Percentiles rank a stretch among this genome's conserved stretches.
These are phyloP conservation scores for Xylaria castorea DNA, from an alignment of 495 filamentous ascomycete genomes.

Conservation along the genomic window DNA sequence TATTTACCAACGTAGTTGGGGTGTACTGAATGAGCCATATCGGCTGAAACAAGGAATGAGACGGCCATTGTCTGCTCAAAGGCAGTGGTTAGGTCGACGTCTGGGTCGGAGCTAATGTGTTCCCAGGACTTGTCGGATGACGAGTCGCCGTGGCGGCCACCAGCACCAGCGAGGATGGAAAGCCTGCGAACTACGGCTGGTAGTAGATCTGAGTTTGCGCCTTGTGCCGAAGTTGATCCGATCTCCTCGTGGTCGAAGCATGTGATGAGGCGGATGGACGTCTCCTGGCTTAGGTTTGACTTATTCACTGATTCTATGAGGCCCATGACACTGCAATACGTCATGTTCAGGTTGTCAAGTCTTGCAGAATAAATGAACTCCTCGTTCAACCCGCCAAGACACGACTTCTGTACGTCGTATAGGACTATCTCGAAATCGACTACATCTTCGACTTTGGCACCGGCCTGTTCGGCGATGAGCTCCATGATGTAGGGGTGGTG, in stretches of 20 bases:
- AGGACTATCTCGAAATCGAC: constrained; percentile 95
- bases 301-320: constrained; percentile 76
- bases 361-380: constrained; percentile 94
- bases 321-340: constrained; percentile 82
- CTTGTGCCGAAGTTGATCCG: constrained; percentile 88
- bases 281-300: constrained; percentile 70
- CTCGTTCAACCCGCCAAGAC: constrained; percentile 86
- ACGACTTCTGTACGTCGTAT: constrained; percentile 91
- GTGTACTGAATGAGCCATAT: constrained; percentile 96
- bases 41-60: constrained; percentile 95
- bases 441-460: constrained; percentile 70
- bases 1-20: constrained; percentile 94
- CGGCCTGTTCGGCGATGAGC: constrained; percentile 81
- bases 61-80: constrained; percentile 91
- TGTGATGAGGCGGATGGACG: constrained; percentile 83
- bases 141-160: constrained; percentile 42
- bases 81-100: constrained; percentile 69
- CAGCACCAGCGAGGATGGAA: constrained; percentile 70
- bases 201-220: constrained; percentile 89
- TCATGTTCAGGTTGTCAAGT: constrained; percentile 94
- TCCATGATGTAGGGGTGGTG: constrained; percentile 89
- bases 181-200: constrained; percentile 88
- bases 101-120: constrained; percentile 56
- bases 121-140: constrained; percentile 58
- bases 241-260: constrained; percentile 99